phyloP scores from a whole-genome alignment of 805 yeast species.

The Grigorovia jiainica region DNA sequence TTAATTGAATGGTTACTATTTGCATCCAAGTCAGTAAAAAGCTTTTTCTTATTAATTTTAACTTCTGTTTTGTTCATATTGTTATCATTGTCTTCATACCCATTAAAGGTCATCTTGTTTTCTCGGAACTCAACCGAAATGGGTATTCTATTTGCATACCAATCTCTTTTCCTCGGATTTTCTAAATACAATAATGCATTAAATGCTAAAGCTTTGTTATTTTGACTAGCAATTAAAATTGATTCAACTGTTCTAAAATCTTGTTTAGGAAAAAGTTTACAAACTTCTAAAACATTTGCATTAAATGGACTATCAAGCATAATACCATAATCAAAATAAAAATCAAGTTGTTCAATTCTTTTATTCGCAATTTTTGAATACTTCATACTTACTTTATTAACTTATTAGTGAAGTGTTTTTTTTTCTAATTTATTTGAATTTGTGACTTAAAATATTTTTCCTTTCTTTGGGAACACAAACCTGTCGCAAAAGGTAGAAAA shows the following conservation, averaged over 20 bases:
- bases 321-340: neutral
- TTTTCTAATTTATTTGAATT: too few species aligned
- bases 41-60: too few species aligned
- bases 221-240: neutral
- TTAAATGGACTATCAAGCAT: neutral
- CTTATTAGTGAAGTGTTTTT: too few species aligned
- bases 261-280: neutral
- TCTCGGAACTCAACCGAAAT: neutral
- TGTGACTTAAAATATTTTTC: too few species aligned
- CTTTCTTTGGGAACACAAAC: too few species aligned
- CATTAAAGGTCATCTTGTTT: neutral
- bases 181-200: constrained; percentile 2
- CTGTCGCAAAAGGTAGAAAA: too few species aligned
- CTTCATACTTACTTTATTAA: too few species aligned
- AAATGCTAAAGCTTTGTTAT: neutral
- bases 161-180: neutral
- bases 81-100: neutral
- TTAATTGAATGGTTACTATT: too few species aligned
- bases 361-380: too few species aligned
- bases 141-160: neutral
- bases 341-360: too few species aligned
- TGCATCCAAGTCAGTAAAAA: too few species aligned
- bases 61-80: too few species aligned
- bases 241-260: neutral
- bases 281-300: neutral